Evolutionary conservation across 768 basidiomycete genomes (phyloP).

Genomic region (Leccinellum rugosiceps): DNA sequence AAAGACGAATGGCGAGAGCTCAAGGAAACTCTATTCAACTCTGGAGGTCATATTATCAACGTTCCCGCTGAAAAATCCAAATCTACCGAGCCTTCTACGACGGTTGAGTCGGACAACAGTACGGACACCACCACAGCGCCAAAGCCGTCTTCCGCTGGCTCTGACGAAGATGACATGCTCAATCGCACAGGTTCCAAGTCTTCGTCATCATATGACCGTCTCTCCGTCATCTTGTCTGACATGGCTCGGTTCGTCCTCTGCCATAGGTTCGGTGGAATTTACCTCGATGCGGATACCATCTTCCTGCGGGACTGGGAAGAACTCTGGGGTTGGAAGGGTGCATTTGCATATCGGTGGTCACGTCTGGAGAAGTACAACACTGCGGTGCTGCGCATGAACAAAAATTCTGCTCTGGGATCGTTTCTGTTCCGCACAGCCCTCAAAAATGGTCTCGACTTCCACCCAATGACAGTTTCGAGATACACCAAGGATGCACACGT

Average conservation of each 20-base stretch:
- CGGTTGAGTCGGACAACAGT: constrained; percentile 20
- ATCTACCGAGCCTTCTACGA: constrained; percentile 19
- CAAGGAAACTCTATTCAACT: constrained; percentile 78
- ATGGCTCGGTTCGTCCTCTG: constrained; percentile 98
- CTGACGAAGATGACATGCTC: constrained; percentile 51
- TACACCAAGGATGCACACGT: constrained; percentile 89
- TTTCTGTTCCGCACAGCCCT: constrained; percentile 94
- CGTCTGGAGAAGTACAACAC: constrained; percentile 93
- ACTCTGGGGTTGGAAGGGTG: constrained; percentile 94
- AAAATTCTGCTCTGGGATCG: constrained; percentile 84
- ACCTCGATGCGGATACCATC: constrained; percentile 95
- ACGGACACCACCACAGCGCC: constrained; percentile 15
- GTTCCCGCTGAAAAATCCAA: constrained; percentile 48
- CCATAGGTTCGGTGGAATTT: constrained; percentile 94
- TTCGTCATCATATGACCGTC: constrained; percentile 79
- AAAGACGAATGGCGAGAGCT: constrained; percentile 86
- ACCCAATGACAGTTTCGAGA: constrained; percentile 90
- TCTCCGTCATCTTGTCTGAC: constrained; percentile 92
- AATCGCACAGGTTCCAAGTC: constrained; percentile 91
- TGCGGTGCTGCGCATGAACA: constrained; percentile 92
- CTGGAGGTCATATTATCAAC: constrained; percentile 72
- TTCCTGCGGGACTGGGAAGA: constrained; percentile 98
- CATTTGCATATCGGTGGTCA: constrained; percentile 97
- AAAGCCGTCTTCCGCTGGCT: constrained; percentile 21
- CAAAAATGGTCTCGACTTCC: constrained; percentile 93